phyloP scores from a whole-genome alignment of 2,329 filamentous ascomycete genomes.

The Fusarium mundagurra region DNA sequence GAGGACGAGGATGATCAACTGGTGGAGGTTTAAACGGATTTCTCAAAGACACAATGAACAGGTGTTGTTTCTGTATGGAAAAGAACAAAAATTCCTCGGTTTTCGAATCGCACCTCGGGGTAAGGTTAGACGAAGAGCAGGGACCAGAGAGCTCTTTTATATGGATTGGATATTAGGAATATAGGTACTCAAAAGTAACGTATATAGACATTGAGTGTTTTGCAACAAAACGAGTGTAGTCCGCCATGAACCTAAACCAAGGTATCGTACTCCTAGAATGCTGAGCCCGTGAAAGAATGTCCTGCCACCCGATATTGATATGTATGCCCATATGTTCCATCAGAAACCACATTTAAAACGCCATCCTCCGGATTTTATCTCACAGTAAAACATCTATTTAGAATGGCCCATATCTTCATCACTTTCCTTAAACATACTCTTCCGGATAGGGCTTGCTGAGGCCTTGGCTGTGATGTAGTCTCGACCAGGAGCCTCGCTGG shows the following conservation, averaged over 20 bases:
- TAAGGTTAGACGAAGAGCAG: too few species aligned
- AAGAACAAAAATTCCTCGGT: background rate
- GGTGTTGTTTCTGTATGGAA: background rate
- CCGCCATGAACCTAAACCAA: conserved; percentile 1
- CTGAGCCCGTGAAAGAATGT: conserved; percentile 30
- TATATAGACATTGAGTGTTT: conserved; percentile 24
- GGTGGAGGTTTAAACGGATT: conserved; percentile 58
- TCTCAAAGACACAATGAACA: too few species aligned
- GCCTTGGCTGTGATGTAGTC: conserved; percentile 45
- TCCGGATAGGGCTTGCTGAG: conserved; percentile 44
- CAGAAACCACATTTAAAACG: conserved; percentile 21
- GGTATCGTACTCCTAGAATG: conserved; percentile 14
- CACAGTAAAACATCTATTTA: conserved; percentile 10
- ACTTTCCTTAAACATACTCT: conserved; percentile 55
- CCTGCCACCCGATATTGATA: background rate
- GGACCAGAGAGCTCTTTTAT: background rate
- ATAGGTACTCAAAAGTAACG: conserved; percentile 23
- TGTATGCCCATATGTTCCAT: background rate
- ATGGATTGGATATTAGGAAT: conserved; percentile 5
- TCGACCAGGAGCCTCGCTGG: conserved; percentile 36
- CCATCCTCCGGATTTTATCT: conserved; percentile 6
- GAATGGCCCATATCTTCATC: conserved; percentile 51
- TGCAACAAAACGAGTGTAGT: conserved; percentile 26
- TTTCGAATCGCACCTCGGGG: background rate
- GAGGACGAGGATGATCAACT: conserved; percentile 64